Base-by-base conservation (phyloP, 2,329 filamentous ascomycete genomes). In the Diplodia intermedia region DNA sequence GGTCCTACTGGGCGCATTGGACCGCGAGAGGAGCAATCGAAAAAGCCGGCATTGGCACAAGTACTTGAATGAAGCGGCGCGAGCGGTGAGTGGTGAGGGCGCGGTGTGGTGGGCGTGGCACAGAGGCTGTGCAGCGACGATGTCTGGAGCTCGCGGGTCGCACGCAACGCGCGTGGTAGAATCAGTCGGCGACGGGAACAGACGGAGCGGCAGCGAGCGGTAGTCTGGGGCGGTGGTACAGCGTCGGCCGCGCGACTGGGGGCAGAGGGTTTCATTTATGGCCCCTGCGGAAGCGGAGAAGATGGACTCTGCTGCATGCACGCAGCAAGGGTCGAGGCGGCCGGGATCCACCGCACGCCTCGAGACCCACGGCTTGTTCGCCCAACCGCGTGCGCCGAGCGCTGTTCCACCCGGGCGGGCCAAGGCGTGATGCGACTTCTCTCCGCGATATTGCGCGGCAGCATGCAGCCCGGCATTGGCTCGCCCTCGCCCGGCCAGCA, bases 181-280 rank as follows among this genome's bases (percentile, higher is more conserved):
- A 26, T 60, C 36, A 52, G 54, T 31, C 40, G n/a, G 47, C 31
- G 23, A 38, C 57, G 50, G 38, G 40, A 55, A 65, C 31, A 56
- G 66, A 68, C 29, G 29, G 38, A 57, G 57, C 60, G 66, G 38
- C 57, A 50, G 57, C 18, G 15, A 38, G 66, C 50, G 31, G 56
- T 29, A 38, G 38, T 29, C 14, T 20, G 49, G 26, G 36, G 36
- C 20, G 52, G 66, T 68, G 57, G 33, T 68, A 57, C 66, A 68
- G 60, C 60, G 52, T 63, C 43, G 60, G 47, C 14, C 36, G 52
- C 43, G 43, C 12, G 40, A 50, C 26, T 50, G 38, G 53, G 57
- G 47, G 65, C 65, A 54, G 54, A 47, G 6, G 50, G 53, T 66
- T 66, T 38, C 65, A 66, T 66, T 66, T 66, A 66, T 31, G 65